A percentile compares a stretch with the other conserved stretches of the same genome.
phyloP scores from a whole-genome alignment of 169 alveolate species.

The Plasmodium ovale region DNA sequence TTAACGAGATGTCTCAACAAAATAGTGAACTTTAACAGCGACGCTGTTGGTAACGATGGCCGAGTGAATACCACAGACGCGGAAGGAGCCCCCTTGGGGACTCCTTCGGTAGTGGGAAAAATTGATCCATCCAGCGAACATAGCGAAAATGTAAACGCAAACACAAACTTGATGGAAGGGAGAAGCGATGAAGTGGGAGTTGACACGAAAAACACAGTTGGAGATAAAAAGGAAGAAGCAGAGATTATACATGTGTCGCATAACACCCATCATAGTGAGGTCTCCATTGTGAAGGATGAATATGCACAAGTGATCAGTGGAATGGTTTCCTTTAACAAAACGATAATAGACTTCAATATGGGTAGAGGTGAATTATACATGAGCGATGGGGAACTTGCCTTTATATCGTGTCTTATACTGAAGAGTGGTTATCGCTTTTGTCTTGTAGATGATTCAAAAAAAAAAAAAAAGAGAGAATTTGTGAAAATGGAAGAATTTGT shows the following conservation, averaged over 20 bases:
- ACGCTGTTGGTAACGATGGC: neutral
- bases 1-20: constrained; percentile 17
- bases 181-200: neutral
- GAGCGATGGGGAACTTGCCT: constrained; percentile 7
- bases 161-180: too few relatives aligned
- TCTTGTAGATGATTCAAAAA: constrained; percentile 25
- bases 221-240: neutral
- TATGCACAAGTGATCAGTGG: too few relatives aligned
- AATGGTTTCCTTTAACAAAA: constrained; percentile 9
- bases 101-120: too few relatives aligned
- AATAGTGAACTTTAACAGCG: constrained; percentile 2
- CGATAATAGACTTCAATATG: constrained; percentile 7
- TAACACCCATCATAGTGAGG: neutral
- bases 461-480: constrained; percentile 45
- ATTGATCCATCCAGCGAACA: too few relatives aligned
- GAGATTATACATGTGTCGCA: neutral
- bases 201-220: too few relatives aligned
- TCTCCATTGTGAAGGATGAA: too few relatives aligned
- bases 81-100: too few relatives aligned
- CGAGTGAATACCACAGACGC: neutral
- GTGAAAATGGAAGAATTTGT: constrained; percentile 14
- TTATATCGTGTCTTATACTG: constrained; percentile 16
- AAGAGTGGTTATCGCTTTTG: constrained; percentile 41
- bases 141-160: too few relatives aligned
- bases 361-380: constrained; percentile 63